These are phyloP conservation scores for Clonostachys chloroleuca DNA, from an alignment of 2,329 filamentous ascomycete species.

Conservation along the genomic window DNA sequence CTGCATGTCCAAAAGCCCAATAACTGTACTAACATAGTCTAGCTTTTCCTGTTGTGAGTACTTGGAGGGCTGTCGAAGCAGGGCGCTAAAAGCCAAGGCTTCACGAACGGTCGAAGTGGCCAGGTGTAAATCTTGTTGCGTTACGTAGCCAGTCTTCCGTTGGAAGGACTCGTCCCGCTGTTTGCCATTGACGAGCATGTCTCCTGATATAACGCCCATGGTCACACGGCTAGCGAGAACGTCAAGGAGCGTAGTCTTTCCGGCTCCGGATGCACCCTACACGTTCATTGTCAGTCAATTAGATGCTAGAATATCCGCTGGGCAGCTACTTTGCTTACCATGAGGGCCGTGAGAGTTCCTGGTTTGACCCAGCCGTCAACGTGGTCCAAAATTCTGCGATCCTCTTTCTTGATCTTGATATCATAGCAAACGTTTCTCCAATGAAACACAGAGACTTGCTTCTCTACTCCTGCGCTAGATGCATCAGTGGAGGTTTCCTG, in stretches of 20 bases:
- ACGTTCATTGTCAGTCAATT: not conserved
- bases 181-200: constrained; percentile 62
- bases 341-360: constrained; percentile 77
- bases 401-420: constrained; percentile 61
- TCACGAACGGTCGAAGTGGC: constrained; percentile 56
- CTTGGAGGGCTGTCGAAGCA: constrained; percentile 76
- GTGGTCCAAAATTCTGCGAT: constrained; percentile 60
- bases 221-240: constrained; percentile 62
- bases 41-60: constrained; percentile 74
- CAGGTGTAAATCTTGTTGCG: constrained; percentile 50
- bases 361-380: constrained; percentile 86
- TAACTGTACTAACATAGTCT: constrained; percentile 48
- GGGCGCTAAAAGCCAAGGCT: constrained; percentile 78
- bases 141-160: constrained; percentile 63
- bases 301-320: no score
- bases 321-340: constrained; percentile 38
- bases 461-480: constrained; percentile 23
- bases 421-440: constrained; percentile 71
- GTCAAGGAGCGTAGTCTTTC: constrained; percentile 60
- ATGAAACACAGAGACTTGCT: constrained; percentile 54
- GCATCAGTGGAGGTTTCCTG: constrained; percentile 32
- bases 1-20: constrained; percentile 45
- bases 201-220: constrained; percentile 63
- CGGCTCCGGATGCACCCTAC: constrained; percentile 18
- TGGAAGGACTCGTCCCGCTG: constrained; percentile 61